phyloP scores from a whole-genome alignment of 2,329 filamentous ascomycete species.

The Lecanicillium sp. region DNA sequence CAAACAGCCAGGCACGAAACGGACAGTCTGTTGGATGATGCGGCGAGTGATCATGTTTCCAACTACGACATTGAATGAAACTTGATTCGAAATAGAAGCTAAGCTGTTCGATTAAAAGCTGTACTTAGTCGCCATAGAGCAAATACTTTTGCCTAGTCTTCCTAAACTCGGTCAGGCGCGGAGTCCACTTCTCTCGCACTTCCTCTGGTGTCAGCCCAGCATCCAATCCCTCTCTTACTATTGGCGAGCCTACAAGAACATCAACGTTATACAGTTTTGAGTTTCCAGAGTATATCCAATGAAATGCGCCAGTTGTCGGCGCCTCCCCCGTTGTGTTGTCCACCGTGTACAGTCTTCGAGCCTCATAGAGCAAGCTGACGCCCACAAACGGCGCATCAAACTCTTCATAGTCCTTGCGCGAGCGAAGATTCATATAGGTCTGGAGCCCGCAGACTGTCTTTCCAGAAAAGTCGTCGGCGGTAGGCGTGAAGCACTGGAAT shows the following conservation, averaged over 20 bases:
- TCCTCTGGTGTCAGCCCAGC: constrained; percentile 9
- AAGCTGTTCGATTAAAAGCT: no score
- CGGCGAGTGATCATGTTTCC: no score
- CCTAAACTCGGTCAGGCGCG: constrained; percentile 6
- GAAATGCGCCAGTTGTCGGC: constrained; percentile 5
- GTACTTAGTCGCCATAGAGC: constrained; percentile 3
- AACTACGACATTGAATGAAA: no score
- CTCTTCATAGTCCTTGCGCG: background rate
- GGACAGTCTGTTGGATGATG: no score
- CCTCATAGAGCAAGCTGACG: constrained; percentile 8
- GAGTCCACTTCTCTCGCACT: constrained; percentile 8
- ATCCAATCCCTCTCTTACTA: constrained; percentile 11
- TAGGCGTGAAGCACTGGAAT: constrained; percentile 11
- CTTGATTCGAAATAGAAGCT: no score
- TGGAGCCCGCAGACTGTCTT: constrained; percentile 9
- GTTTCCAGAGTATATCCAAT: constrained; percentile 5
- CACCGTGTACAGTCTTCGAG: constrained; percentile 8
- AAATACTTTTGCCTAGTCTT: constrained; percentile 9
- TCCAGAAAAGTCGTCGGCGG: constrained; percentile 6
- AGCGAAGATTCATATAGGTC: constrained; percentile 6
- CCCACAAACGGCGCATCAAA: constrained; percentile 9
- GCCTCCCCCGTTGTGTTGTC: constrained; percentile 4
- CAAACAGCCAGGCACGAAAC: constrained; percentile 20
- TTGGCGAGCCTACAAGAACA: constrained; percentile 8
- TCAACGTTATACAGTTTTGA: constrained; percentile 8